These are phyloP conservation scores for Cyberlindnera xylosilytica DNA, from an alignment of 805 yeast genomes.

Conservation along the genomic window DNA sequence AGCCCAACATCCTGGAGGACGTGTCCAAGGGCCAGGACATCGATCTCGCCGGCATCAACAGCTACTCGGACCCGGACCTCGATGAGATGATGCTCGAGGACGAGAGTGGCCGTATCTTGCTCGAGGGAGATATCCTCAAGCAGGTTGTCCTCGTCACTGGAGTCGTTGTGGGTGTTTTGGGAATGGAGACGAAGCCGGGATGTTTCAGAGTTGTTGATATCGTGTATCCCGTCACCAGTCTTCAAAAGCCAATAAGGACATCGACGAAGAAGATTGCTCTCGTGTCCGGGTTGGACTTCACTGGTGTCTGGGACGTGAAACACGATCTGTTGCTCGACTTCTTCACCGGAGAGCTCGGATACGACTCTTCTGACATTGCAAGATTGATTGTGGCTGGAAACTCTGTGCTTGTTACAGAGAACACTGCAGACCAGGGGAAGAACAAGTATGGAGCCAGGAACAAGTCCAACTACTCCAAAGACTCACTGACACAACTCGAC, in stretches of 20 bases:
- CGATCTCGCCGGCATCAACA: conserved; percentile 35
- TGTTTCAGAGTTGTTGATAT: conserved; percentile 81
- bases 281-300: conserved; percentile 70
- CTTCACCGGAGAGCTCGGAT: conserved; percentile 66
- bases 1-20: conserved; percentile 82
- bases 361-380: conserved; percentile 34
- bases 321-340: conserved; percentile 64
- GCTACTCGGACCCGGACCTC: conserved; percentile 53
- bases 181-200: conserved; percentile 83
- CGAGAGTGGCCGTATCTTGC: conserved; percentile 81
- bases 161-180: conserved; percentile 78
- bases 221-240: conserved; percentile 62
- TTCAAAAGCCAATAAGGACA: conserved; percentile 39
- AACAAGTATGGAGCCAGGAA: conserved; percentile 47
- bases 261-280: conserved; percentile 52
- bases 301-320: conserved; percentile 42
- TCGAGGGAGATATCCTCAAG: conserved; percentile 60
- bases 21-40: conserved; percentile 54
- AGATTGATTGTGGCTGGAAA: conserved; percentile 73
- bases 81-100: conserved; percentile 81
- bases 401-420: conserved; percentile 38
- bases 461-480: conserved; percentile 47
- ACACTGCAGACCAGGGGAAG: conserved; percentile 21
- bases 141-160: conserved; percentile 77
- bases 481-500: conserved; percentile 56